Evolutionary conservation across 2,329 filamentous ascomycete species (phyloP).

Genomic region (Monosporascus sp.): DNA sequence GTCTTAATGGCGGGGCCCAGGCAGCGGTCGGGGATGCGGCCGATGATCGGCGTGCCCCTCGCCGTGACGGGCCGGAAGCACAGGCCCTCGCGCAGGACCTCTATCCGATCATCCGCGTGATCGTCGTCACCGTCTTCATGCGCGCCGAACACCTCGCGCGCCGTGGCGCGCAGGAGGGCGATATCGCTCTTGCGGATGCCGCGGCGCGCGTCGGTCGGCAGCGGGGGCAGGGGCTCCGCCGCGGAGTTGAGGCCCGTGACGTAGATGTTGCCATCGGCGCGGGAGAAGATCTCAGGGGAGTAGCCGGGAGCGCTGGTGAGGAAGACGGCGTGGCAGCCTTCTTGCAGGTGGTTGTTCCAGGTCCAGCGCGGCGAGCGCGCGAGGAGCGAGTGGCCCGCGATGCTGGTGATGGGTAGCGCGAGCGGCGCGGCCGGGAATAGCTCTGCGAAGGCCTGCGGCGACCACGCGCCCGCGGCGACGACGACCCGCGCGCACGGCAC

Average conservation of each 20-base stretch:
- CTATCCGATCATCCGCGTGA: conserved; percentile 46
- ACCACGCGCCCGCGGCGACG: conserved; percentile 68
- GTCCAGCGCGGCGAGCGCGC: conserved; percentile 54
- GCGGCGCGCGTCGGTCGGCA: conserved; percentile 40
- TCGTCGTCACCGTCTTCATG: conserved; percentile 32
- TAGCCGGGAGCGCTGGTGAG: conserved; percentile 55
- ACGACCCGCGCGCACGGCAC: conserved; percentile 61
- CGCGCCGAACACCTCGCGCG: conserved; percentile 40
- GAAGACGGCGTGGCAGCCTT: conserved; percentile 63
- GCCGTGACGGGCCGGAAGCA: conserved; percentile 69
- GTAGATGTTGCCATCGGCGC: conserved; percentile 64
- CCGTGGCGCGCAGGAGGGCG: conserved; percentile 42
- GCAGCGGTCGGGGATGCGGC: conserved; percentile 47
- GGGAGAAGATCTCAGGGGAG: conserved; percentile 66
- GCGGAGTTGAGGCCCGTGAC: conserved; percentile 66
- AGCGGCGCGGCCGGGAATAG: conserved; percentile 55
- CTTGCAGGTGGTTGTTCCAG: conserved; percentile 30
- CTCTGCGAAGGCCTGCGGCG: conserved; percentile 54
- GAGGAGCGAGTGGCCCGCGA: conserved; percentile 70
- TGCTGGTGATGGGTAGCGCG: conserved; percentile 50
- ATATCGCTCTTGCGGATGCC: conserved; percentile 40
- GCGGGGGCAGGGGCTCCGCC: conserved; percentile 51
- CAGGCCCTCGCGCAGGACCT: conserved; percentile 58
- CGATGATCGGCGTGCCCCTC: conserved; percentile 58
- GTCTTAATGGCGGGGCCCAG: conserved; percentile 46